Base-by-base conservation (phyloP, 2,329 filamentous ascomycete species). In the Neonectria faginata region DNA sequence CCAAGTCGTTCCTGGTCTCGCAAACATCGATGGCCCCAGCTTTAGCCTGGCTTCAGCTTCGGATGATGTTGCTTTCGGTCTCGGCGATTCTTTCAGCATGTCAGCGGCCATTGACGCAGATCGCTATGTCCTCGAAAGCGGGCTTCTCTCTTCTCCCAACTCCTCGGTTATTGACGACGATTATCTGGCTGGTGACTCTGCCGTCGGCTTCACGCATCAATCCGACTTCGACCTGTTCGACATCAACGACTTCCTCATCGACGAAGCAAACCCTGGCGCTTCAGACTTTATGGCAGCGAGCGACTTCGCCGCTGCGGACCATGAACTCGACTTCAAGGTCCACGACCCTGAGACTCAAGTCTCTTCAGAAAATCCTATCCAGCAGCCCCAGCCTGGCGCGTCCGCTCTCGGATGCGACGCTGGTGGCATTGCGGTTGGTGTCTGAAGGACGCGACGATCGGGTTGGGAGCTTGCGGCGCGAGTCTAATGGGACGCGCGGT, bases 91-190 rank as follows among this genome's bases (percentile, higher is more conserved):
- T 88, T 87, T 92, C 88, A 79, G 85, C 84, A 63, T 87, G 85
- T 86, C 88, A 88, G 82, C 85, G 86, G 76, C 85, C 91, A 81
- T 80, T 92, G 85, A 89, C 79, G 78, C 88, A 89, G 87, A 92
- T 93, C 82, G 86, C 89, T 87, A 87, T 85, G 83, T 92, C 89
- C 81, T 90, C 91, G 89, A 92, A 86, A 87, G 87, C 85, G 86
- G 87, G 85, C 85, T 92, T 87, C 84, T 89, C 86, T 85, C 91
- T 92, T 86, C 89, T 82, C 84, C 89, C 91, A 81, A 88, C 83
- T 83, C 86, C 81, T 81, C 85, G 84, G 79, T 83, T 88, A 81
- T 85, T 89, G 86, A 88, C 82, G 84, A 87, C 85, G 83, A 89
- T 90, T 82, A 87, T 90, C 62, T 89, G 85, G 86, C 77, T 89